Evolutionary conservation across 2,329 filamentous ascomycete genomes (phyloP).

Genomic region (Microthyrium microscopicum): DNA sequence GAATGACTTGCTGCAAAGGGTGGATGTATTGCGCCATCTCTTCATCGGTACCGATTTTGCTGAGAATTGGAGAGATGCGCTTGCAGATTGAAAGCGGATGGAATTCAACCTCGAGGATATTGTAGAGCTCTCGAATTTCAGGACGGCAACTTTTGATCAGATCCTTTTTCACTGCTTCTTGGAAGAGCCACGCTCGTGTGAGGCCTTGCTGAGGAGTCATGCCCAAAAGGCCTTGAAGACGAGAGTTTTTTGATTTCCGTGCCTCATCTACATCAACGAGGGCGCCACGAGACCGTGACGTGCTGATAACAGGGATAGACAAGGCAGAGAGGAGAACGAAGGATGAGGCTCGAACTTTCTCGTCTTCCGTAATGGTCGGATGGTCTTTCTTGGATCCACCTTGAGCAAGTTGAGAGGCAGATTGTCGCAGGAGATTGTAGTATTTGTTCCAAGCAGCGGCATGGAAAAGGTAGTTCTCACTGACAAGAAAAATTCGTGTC

Average conservation of each 20-base stretch:
- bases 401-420: slow-evolving; percentile 62
- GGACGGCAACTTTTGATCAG: slow-evolving; percentile 82
- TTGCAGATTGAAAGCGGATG: slow-evolving; percentile 97
- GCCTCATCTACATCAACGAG: slow-evolving; percentile 95
- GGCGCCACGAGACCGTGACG: slow-evolving; percentile 83
- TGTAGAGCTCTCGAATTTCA: slow-evolving; percentile 93
- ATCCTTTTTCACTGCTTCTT: slow-evolving; percentile 87
- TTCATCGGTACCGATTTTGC: slow-evolving; percentile 79
- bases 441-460: slow-evolving; percentile 94
- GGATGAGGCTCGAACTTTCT: slow-evolving; percentile 85
- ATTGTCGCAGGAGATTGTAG: slow-evolving; percentile 90
- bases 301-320: slow-evolving; percentile 98
- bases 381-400: slow-evolving; percentile 92
- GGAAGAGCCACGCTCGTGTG: slow-evolving; percentile 80
- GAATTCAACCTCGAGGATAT: slow-evolving; percentile 98
- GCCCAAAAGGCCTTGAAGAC: slow-evolving; percentile 85
- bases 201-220: slow-evolving; percentile 85
- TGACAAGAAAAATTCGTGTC: slow-evolving; percentile 94
- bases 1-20: slow-evolving; percentile 93
- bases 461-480: slow-evolving; percentile 99
- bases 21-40: slow-evolving; percentile 97
- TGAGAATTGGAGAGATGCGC: slow-evolving; percentile 92
- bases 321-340: slow-evolving; percentile 91
- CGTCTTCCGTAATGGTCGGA: slow-evolving; percentile 71
- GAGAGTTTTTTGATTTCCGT: slow-evolving; percentile 96